phyloP scores from a whole-genome alignment of 805 yeast genomes.

The Barnettozyma wickerhamii region DNA sequence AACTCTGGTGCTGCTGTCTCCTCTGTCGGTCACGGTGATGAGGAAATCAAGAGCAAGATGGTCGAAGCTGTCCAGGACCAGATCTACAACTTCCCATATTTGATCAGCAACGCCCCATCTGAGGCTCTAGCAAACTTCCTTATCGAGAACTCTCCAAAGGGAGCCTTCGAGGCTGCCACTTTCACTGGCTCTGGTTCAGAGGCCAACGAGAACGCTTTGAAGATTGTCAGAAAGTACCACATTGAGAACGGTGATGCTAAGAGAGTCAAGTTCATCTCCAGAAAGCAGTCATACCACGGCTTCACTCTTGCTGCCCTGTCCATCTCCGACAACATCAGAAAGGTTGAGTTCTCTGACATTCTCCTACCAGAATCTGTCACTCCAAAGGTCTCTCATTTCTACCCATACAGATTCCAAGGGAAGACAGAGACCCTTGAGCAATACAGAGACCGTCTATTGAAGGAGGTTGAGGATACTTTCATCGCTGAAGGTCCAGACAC shows the following conservation, averaged over 20 bases:
- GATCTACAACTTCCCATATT: conserved; percentile 34
- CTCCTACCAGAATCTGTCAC: conserved; percentile 22
- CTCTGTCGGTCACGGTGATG: conserved; percentile 43
- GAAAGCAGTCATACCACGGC: conserved; percentile 46
- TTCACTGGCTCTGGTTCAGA: conserved; percentile 61
- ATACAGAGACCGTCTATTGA: conserved; percentile 34
- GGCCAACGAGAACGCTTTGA: conserved; percentile 61
- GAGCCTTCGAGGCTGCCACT: conserved; percentile 38
- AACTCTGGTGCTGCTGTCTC: conserved; percentile 50
- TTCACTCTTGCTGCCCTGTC: conserved; percentile 44
- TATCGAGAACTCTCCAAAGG: conserved; percentile 40
- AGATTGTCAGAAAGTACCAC: conserved; percentile 47
- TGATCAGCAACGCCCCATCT: conserved; percentile 32
- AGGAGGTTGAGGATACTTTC: conserved; percentile 39
- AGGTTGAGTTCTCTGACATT: conserved; percentile 30
- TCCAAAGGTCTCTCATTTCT: conserved; percentile 25
- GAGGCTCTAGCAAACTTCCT: conserved; percentile 39
- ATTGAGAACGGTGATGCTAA: conserved; percentile 38
- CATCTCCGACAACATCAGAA: conserved; percentile 36
- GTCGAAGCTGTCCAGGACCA: conserved; percentile 32
- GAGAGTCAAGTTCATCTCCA: conserved; percentile 40
- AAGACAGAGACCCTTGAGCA: conserved; percentile 34
- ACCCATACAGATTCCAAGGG: conserved; percentile 27
- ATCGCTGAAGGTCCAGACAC: conserved; percentile 38
- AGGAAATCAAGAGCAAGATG: conserved; percentile 37